Base-by-base conservation (phyloP, 208 protist species). In the Acanthamoeba triangularis region DNA sequence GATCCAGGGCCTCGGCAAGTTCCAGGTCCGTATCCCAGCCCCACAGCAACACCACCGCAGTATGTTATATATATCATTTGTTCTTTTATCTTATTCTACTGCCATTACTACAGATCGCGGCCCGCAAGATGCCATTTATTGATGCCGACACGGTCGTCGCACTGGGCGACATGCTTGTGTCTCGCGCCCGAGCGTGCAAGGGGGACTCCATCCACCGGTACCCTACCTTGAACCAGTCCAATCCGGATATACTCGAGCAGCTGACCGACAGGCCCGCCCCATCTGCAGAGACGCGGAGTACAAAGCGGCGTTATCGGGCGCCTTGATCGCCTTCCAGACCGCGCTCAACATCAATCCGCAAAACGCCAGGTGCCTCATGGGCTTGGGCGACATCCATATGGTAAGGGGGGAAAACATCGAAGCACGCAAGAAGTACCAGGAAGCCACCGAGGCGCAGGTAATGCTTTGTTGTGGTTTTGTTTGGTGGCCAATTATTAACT, bases 301-400 rank as follows among this genome's bases (percentile, higher is more conserved):
- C 25, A 3, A 80, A 30, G 28, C 72, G 18, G 72, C 72, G n/a
- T 23, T 80, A 35, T 37, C 72, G 13, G 72, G 72, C n/a, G 72
- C 72, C n/a, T 16, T 80, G 72, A 80, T 80, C 72, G 72, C 72
- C n/a, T 80, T 49, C 72, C 72, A 80, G 37, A 80, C 72, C 16
- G 72, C 72, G 16, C 72, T 80, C 72, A 80, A 80, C 37, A 80
- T 80, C 72, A 44, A 80, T 20, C 23, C 72, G 30, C 16, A 80
- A 30, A 80, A 80, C 13, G 14, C 13, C 37, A 80, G 72, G 37
- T 80, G 72, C 37, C 72, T 80, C 35, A 13, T 80, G 72, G 72
- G 72, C 14, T 80, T 80, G 37, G 72, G 72, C 37, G 72, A 80
- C 33, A 80, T 80, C 72, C 18, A 49, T 30, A 20, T 47, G 35